These are phyloP conservation scores for Aspergillus sergii DNA, from an alignment of 2,329 filamentous ascomycete species.

Conservation along the genomic window DNA sequence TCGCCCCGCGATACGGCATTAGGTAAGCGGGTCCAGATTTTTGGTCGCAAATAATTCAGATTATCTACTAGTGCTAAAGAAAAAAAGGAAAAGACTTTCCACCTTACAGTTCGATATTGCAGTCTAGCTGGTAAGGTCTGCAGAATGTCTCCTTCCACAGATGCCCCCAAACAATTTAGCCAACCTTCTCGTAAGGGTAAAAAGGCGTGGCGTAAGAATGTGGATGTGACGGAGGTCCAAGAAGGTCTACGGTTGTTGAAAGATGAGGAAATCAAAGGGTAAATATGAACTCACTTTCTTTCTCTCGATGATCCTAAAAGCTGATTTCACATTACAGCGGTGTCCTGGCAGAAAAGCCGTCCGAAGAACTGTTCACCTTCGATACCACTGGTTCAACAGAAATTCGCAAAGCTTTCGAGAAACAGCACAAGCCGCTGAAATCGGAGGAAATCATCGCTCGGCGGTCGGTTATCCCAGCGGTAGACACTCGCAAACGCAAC, in stretches of 20 bases:
- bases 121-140: slow-evolving; percentile 14
- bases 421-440: slow-evolving; percentile 76
- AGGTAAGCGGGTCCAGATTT: slow-evolving; percentile 37
- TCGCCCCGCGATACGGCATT: slow-evolving; percentile 28
- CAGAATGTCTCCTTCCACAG: slow-evolving; percentile 38
- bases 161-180: slow-evolving; percentile 75
- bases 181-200: slow-evolving; percentile 96
- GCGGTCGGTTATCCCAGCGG: slow-evolving; percentile 78
- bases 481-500: slow-evolving; percentile 76
- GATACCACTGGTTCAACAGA: slow-evolving; percentile 72
- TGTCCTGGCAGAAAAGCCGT: slow-evolving; percentile 78
- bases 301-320: slow-evolving; percentile 16
- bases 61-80: slow-evolving; percentile 20
- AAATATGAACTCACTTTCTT: slow-evolving; percentile 24
- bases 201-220: slow-evolving; percentile 98
- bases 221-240: slow-evolving; percentile 86
- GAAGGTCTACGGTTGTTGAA: slow-evolving; percentile 80
- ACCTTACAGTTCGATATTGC: slow-evolving; percentile 1
- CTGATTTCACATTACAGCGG: slow-evolving; percentile 59
- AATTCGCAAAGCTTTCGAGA: slow-evolving; percentile 66
- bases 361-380: slow-evolving; percentile 81
- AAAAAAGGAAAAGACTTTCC: slow-evolving; percentile 23
- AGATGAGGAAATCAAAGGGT: slow-evolving; percentile 91
- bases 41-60: slow-evolving; percentile 26
- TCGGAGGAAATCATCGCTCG: slow-evolving; percentile 88